These are phyloP conservation scores for Globisporangium barbulae DNA, from an alignment of 352 stramenopile species.

Conservation along the genomic window DNA sequence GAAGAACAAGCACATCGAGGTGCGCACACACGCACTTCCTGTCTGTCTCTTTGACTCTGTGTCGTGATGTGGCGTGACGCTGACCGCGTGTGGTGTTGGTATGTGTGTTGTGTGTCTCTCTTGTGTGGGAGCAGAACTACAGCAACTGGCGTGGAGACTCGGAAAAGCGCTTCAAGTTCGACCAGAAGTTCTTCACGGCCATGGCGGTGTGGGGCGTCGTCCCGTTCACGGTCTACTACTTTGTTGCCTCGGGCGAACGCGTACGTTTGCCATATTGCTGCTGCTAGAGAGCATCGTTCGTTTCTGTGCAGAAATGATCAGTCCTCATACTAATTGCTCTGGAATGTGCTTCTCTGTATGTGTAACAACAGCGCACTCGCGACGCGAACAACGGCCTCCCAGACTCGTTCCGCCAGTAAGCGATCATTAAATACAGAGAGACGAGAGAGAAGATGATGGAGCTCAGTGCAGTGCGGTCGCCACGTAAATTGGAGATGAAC, in stretches of 20 bases:
- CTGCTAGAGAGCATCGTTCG: no score
- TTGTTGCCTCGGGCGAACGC: slow-evolving; percentile 48
- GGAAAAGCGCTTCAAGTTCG: slow-evolving; percentile 80
- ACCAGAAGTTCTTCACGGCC: slow-evolving; percentile 59
- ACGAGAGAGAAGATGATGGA: background rate
- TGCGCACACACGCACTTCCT: slow-evolving; percentile 16
- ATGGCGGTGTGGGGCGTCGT: slow-evolving; percentile 51
- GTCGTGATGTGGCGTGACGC: background rate
- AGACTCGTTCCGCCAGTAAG: slow-evolving; percentile 60
- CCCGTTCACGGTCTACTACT: slow-evolving; percentile 65
- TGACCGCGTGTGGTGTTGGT: background rate
- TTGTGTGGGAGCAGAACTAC: slow-evolving; percentile 52
- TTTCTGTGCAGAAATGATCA: no score
- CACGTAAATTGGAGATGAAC: background rate
- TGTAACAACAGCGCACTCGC: slow-evolving; percentile 9
- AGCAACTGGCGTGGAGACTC: slow-evolving; percentile 86
- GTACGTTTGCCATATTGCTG: slow-evolving; percentile 37
- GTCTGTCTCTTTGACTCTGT: background rate
- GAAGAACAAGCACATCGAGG: slow-evolving; percentile 87
- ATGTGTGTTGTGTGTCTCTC: background rate
- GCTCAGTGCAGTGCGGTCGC: background rate
- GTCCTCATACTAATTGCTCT: background rate
- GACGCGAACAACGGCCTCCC: slow-evolving; percentile 33
- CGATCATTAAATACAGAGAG: background rate
- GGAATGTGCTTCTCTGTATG: background rate